Percentiles rank a stretch among this genome's conserved stretches.
These are phyloP conservation scores for Cryptosporidium sp. DNA, from an alignment of 169 alveolate genomes.

Conservation along the genomic window DNA sequence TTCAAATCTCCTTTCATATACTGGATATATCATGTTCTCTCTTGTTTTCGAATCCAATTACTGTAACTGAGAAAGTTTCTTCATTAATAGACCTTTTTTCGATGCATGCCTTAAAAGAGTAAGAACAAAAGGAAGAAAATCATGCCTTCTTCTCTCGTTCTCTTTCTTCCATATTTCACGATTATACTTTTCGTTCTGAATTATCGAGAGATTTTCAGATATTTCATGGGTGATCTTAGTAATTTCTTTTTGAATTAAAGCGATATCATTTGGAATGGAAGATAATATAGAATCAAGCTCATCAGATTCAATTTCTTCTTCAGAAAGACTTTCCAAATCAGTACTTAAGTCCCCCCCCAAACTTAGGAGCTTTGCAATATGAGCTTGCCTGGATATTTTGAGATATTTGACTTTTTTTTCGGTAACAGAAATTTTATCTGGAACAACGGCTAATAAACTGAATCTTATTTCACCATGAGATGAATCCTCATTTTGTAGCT, in stretches of 20 bases:
- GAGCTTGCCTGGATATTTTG: conserved; percentile 1
- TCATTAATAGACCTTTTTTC: conserved; percentile 45
- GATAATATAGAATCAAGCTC: conserved; percentile 34
- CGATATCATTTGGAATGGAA: not conserved
- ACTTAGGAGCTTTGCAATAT: conserved; percentile 32
- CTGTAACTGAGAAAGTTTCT: conserved; percentile 27
- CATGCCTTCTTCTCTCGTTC: conserved; percentile 77
- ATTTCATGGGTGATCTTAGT: conserved; percentile 15
- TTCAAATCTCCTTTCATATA: not conserved
- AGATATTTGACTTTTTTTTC: conserved; percentile 14
- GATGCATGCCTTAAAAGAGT: conserved; percentile 70
- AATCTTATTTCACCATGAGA: conserved; percentile 59
- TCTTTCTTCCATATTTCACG: conserved; percentile 75
- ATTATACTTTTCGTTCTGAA: conserved; percentile 35
- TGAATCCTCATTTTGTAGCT: conserved; percentile 24
- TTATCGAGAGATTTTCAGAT: not conserved
- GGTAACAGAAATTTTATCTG: conserved; percentile 26
- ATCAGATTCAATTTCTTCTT: conserved; percentile 16
- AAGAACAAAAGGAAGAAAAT: conserved; percentile 73
- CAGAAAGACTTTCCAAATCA: not conserved
- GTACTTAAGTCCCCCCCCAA: not conserved
- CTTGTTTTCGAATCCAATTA: not conserved
- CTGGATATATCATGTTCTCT: not conserved
- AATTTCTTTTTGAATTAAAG: not conserved
- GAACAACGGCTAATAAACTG: conserved; percentile 75